Base-by-base conservation (phyloP, 108 stramenopile genomes). In the Pelagomonas calceolata region DNA sequence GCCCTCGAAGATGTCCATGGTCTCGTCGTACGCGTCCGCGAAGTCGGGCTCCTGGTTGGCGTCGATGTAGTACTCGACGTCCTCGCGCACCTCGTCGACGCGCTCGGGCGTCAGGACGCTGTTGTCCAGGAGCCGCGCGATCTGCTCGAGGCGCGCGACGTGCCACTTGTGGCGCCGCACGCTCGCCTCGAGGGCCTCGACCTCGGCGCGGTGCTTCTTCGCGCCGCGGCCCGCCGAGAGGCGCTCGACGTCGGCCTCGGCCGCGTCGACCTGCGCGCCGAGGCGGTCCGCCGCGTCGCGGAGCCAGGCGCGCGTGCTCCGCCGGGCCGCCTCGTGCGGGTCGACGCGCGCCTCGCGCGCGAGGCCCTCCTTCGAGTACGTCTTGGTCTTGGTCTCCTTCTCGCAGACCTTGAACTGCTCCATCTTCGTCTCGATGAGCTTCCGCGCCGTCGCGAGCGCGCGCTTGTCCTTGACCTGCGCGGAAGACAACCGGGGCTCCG, bases 351-450 rank as follows among this genome's bases (percentile, higher is more conserved):
- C 74, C 51, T 60, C 80, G 70, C 90, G 74, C 32, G 93, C 93
- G 75, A 99, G 74, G 30, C 98, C 98, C 71, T 96, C 97, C 77
- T 96, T 97, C 60, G 87, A 89, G 75, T 94, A 99, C 0, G 94
- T 93, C 71, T 99, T 99, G 26, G 96, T 97, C 78, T 99, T 99
- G 21, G 95, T 96, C 81, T 99, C 98, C 78, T 94, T 94, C 84
- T 99, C 98, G 45, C 92, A 92, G 34, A 94, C 80, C 81, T 99
- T 99, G 82, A 99, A 99, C 68, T 91, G 89, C 82, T 99, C 98
- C 98, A 99, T 99, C 79, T 97, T 97, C 18, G 90, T 89, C 77
- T 99, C 98, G 72, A 98, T 98, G 43, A 90, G 74, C 68, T 84
- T 65, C 32, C 82, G 31, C 17, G 79, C 82, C 45, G 81, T 79